phyloP scores from a whole-genome alignment of 2,329 filamentous ascomycete species.

The Aspergillus calidoustus region DNA sequence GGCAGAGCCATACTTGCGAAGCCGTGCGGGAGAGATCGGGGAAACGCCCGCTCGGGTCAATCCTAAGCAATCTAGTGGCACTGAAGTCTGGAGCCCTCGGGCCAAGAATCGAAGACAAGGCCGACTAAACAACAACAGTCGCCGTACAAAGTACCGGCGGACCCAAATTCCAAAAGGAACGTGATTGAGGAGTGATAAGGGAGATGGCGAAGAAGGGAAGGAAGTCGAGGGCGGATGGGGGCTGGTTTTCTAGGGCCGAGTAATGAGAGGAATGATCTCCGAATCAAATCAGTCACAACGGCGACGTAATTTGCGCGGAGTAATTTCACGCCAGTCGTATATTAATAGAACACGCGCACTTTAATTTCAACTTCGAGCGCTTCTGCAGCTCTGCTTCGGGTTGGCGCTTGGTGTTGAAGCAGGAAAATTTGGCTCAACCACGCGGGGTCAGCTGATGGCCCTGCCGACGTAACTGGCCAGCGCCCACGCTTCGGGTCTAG shows the following conservation, averaged over 20 bases:
- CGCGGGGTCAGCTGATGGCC: slow-evolving; percentile 29
- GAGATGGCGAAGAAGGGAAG: slow-evolving; percentile 8
- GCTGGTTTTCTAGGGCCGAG: slow-evolving; percentile 5
- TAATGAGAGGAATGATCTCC: slow-evolving; percentile 13
- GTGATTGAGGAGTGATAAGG: background rate
- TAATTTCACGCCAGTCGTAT: slow-evolving; percentile 10
- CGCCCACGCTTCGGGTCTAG: slow-evolving; percentile 19
- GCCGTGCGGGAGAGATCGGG: slow-evolving; percentile 22
- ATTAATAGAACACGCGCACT: slow-evolving; percentile 5
- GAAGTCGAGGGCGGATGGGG: slow-evolving; percentile 9
- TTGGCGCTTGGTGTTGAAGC: slow-evolving; percentile 8
- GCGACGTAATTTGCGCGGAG: slow-evolving; percentile 10
- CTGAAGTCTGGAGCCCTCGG: slow-evolving; percentile 16
- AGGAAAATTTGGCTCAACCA: slow-evolving; percentile 19
- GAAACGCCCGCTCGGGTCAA: slow-evolving; percentile 20
- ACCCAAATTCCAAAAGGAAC: background rate
- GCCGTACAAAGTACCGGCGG: background rate
- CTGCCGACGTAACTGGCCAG: slow-evolving; percentile 5
- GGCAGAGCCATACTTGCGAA: slow-evolving; percentile 8
- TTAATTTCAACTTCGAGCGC: slow-evolving; percentile 1
- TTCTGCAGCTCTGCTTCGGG: slow-evolving; percentile 2
- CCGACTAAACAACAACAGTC: background rate
- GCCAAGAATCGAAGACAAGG: background rate
- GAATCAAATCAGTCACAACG: slow-evolving; percentile 9
- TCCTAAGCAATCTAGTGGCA: slow-evolving; percentile 13